Percentiles rank a stretch among this genome's conserved stretches.
phyloP scores from a whole-genome alignment of 1,284 basidiomycete species.

The Boletus smithii region DNA sequence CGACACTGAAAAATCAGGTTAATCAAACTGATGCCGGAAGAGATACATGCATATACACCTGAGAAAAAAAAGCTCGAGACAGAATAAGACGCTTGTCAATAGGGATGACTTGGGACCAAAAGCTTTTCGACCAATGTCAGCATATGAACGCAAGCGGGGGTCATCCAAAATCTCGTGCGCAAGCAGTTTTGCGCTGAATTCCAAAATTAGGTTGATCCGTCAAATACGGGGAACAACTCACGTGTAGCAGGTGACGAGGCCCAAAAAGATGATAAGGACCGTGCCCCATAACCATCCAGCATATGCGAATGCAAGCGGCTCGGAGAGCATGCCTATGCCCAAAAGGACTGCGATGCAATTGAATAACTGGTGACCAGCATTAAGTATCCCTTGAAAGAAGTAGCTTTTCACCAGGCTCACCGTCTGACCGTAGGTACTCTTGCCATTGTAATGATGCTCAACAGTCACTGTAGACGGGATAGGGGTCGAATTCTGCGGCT shows the following conservation, averaged over 20 bases:
- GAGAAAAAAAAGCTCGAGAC: conserved; percentile 80
- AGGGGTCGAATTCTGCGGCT: conserved; percentile 3
- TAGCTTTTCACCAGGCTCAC: conserved; percentile 43
- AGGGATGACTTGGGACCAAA: conserved; percentile 73
- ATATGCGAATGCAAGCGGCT: conserved; percentile 85
- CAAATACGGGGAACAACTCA: conserved; percentile 39
- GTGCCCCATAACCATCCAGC: conserved; percentile 84
- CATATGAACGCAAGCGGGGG: conserved; percentile 72
- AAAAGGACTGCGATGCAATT: conserved; percentile 85
- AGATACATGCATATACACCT: conserved; percentile 45
- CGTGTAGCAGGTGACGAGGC: conserved; percentile 84
- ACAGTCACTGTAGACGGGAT: conserved; percentile 17
- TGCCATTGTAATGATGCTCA: conserved; percentile 41
- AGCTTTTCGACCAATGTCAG: conserved; percentile 85
- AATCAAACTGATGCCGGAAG: neutral
- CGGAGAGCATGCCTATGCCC: conserved; percentile 87
- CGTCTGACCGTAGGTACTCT: conserved; percentile 82
- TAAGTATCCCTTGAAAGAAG: neutral
- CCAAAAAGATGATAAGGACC: conserved; percentile 73
- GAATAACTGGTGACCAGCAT: conserved; percentile 59
- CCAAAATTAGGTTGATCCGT: conserved; percentile 3
- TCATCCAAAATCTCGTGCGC: conserved; percentile 73
- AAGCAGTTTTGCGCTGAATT: conserved; percentile 75
- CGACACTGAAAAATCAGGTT: conserved; percentile 50
- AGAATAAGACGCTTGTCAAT: conserved; percentile 75